Base-by-base conservation (phyloP, 2,329 filamentous ascomycete genomes). In the Helicocarpus griseus region DNA sequence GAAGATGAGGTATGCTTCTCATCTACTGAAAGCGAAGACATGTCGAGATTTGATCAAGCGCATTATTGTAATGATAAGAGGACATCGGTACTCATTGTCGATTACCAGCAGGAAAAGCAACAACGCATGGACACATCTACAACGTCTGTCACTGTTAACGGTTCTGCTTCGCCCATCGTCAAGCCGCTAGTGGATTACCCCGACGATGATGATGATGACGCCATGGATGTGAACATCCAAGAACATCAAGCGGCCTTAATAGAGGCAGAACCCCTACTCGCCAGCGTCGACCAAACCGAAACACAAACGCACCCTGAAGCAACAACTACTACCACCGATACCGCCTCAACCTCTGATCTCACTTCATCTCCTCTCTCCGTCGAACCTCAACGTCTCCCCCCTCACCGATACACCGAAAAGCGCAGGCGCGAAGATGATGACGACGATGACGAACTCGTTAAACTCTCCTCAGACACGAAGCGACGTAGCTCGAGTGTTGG, bases 161-260 rank as follows among this genome's bases (percentile, higher is more conserved):
- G 82, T 22, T 60, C 62, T 17, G 77, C 77, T 13, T 80, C 81
- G 19, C 75, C 83, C 0, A 69, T 79, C 7, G 69, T 79, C 48
- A 89, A 85, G 63, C 86, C 86, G 1, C 73, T 97, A 21, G 93
- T 98, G 31, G 88, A 95, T 65, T 98, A 98, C 64, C 82, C 85
- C 0, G 94, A 96, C 59, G 91, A 96, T 53, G 87, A 91, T n/a
- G 81, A 78, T 52, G 88, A 93, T 11, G 81, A 79, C 50, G 74
- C 77, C 11, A 82, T 85, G 67, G 83, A 84, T 61, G 72, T 79
- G 31, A 72, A 70, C 57, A 49, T 56, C 53, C 19, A 53, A 57
- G 41, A 58, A n/a, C 55, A 40, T 13, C 54, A 45, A 43, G 58
- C 65, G 45, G n/a, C n/a, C n/a, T n/a, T n/a, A n/a, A n/a, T n/a